phyloP scores from a whole-genome alignment of 176 grass and related monocot species.

The Oropetium thomaeum region DNA sequence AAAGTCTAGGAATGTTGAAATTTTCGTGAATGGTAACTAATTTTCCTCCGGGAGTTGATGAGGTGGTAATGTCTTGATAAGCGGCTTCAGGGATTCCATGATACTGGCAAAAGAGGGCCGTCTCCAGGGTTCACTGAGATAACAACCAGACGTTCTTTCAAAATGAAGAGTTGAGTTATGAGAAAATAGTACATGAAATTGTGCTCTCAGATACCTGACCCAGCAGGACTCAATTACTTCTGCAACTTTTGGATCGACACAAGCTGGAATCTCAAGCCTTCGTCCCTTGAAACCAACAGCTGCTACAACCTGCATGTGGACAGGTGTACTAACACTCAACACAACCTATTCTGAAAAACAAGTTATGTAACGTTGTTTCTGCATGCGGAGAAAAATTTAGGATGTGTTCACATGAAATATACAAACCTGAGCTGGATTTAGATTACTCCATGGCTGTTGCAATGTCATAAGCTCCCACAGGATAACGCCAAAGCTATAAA shows the following conservation, averaged over 20 bases:
- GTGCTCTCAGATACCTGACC: conserved; percentile 53
- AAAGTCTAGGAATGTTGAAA: neutral
- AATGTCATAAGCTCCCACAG: conserved; percentile 92
- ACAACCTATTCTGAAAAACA: neutral
- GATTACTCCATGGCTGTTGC: conserved; percentile 79
- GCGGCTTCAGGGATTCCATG: conserved; percentile 66
- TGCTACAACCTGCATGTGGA: conserved; percentile 59
- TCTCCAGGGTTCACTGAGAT: conserved; percentile 67
- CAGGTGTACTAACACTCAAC: neutral
- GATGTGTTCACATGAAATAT: conserved; percentile 1
- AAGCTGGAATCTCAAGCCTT: conserved; percentile 67
- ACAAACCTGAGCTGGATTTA: conserved; percentile 69
- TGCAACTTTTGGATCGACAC: conserved; percentile 54
- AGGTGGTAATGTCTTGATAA: conserved; percentile 50
- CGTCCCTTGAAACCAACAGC: conserved; percentile 72
- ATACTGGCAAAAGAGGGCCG: conserved; percentile 73
- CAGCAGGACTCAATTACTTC: conserved; percentile 77
- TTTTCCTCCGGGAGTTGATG: conserved; percentile 35
- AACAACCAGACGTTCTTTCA: neutral
- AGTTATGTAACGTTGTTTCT: neutral
- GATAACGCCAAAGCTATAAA: conserved; percentile 81
- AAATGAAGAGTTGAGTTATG: neutral
- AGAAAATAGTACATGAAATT: conserved; percentile 9
- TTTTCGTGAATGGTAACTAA: conserved; percentile 12
- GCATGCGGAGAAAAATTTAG: neutral